Evolutionary conservation across 148 eudicot genomes (phyloP).

Genomic region (Silene latifolia): DNA sequence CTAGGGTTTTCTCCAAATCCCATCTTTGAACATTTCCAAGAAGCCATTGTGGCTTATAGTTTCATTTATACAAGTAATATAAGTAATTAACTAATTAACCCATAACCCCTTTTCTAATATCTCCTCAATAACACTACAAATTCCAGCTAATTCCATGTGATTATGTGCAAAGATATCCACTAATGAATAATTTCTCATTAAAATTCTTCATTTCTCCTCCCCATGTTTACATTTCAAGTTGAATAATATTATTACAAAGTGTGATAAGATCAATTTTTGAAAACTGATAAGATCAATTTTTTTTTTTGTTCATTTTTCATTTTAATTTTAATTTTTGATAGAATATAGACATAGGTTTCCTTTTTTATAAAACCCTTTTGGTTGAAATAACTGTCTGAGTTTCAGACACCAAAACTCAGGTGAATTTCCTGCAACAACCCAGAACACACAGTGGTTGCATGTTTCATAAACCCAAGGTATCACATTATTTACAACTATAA

Average conservation of each 20-base stretch:
- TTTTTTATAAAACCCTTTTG: conserved; percentile 3
- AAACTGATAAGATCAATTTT: neutral
- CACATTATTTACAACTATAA: neutral
- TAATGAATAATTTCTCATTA: neutral
- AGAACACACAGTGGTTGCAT: conserved; percentile 19
- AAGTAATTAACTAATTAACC: conserved; percentile 3
- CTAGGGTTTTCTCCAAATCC: conserved; percentile 28
- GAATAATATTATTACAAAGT: neutral
- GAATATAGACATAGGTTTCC: neutral
- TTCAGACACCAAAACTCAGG: conserved; percentile 16
- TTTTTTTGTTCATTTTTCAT: neutral
- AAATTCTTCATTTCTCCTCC: neutral
- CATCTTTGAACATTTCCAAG: conserved; percentile 6
- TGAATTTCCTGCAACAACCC: conserved; percentile 4
- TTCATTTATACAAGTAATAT: neutral
- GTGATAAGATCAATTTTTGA: neutral
- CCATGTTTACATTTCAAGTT: conserved; percentile 2
- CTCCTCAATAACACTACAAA: neutral
- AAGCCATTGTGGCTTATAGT: neutral
- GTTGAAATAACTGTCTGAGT: conserved; percentile 13
- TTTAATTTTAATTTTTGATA: neutral
- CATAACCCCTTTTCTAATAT: conserved; percentile 3
- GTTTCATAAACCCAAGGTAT: conserved; percentile 27
- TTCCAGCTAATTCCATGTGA: conserved; percentile 24
- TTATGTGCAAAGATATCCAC: conserved; percentile 11